These are phyloP conservation scores for Syncephalastrum racemosum DNA, from an alignment of 371 early-diverging fungal species.

Conservation along the genomic window DNA sequence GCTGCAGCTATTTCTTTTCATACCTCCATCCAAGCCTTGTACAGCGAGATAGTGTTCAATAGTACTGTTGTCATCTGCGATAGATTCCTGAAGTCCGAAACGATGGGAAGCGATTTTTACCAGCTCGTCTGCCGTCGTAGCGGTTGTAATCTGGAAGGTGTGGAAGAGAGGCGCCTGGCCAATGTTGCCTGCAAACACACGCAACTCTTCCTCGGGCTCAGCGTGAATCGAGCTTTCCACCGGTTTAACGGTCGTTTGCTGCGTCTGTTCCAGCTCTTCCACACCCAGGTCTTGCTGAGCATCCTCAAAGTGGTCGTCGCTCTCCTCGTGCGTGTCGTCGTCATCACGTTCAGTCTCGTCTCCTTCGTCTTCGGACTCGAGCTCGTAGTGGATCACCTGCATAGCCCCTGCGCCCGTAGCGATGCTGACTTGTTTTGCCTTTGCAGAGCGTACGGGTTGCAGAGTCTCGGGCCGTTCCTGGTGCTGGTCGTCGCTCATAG, in stretches of 20 bases:
- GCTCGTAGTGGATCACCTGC: slow-evolving; percentile 37
- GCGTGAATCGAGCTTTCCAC: not conserved
- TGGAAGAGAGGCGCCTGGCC: slow-evolving; percentile 55
- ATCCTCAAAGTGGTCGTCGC: slow-evolving; percentile 13
- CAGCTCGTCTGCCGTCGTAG: slow-evolving; percentile 54
- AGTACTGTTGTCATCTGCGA: slow-evolving; percentile 29
- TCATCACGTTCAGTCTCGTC: slow-evolving; percentile 21
- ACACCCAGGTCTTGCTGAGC: slow-evolving; percentile 8
- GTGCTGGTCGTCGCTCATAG: slow-evolving; percentile 9
- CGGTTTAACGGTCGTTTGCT: not conserved
- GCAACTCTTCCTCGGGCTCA: slow-evolving; percentile 16
- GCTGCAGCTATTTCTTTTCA: slow-evolving; percentile 3
- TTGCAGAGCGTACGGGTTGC: not conserved
- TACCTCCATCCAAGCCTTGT: slow-evolving; percentile 62
- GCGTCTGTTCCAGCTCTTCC: not conserved
- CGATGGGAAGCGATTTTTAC: slow-evolving; percentile 46
- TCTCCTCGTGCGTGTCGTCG: slow-evolving; percentile 15
- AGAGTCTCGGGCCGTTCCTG: slow-evolving; percentile 2
- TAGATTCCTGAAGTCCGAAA: slow-evolving; percentile 24
- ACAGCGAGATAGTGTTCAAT: slow-evolving; percentile 57
- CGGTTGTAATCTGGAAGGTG: slow-evolving; percentile 39
- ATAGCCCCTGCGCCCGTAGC: slow-evolving; percentile 23
- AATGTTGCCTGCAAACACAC: slow-evolving; percentile 63
- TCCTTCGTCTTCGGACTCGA: slow-evolving; percentile 50
- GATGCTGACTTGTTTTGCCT: slow-evolving; percentile 34